Evolutionary conservation across 116 monocot genomes (phyloP).

Genomic region (Papilionanthe hybrid): DNA sequence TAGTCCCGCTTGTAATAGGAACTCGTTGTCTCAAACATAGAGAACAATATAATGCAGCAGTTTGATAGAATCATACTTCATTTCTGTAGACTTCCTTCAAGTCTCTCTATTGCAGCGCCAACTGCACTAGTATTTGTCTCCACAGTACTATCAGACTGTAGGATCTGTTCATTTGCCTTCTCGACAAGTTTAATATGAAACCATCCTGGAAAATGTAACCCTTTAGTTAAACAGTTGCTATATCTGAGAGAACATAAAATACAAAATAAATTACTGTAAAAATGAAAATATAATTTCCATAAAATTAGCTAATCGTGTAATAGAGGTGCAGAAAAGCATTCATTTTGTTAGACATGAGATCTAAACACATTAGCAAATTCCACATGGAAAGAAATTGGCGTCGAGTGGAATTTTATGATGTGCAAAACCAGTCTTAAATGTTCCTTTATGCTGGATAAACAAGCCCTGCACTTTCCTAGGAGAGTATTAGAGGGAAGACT

Average conservation of each 20-base stretch:
- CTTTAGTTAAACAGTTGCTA: not conserved
- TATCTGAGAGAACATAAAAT: not conserved
- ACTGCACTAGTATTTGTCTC: constrained; percentile 31
- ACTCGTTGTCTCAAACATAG: not conserved
- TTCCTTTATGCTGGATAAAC: not conserved
- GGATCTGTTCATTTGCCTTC: constrained; percentile 52
- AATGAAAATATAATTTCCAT: not conserved
- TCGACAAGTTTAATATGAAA: constrained; percentile 71
- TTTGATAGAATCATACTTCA: not conserved
- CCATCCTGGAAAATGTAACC: constrained; percentile 42
- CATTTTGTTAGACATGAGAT: too few species aligned
- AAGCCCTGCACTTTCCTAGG: not conserved
- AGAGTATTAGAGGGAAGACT: not conserved
- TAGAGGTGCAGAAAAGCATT: not conserved
- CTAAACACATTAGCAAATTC: too few species aligned
- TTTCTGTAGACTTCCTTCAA: constrained; percentile 53
- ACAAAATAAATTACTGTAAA: not conserved
- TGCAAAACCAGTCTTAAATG: not conserved
- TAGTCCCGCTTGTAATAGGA: not conserved
- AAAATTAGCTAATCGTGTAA: not conserved
- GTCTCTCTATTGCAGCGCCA: constrained; percentile 74
- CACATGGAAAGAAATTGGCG: not conserved
- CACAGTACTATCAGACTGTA: constrained; percentile 15
- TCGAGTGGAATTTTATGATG: not conserved
- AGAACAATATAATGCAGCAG: not conserved